A percentile compares a stretch with the other conserved stretches of the same genome.
Conservation (phyloP, 345 rosid genomes). For the Gossypium arboreum region DNA sequence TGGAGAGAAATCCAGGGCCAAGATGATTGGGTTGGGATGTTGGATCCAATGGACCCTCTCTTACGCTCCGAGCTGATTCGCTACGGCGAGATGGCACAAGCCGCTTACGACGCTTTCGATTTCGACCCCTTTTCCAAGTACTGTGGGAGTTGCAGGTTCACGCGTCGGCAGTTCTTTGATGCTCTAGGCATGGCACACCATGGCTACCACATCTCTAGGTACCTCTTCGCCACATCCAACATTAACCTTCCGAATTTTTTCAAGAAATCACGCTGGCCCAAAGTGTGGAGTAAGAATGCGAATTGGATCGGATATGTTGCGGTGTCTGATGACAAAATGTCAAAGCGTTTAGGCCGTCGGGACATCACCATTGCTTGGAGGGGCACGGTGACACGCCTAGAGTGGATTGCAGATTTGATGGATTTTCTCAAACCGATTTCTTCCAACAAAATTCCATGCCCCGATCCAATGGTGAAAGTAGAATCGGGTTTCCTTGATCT, state of each 20-base stretch:
- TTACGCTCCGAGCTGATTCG: conserved; percentile 74
- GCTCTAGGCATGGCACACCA: conserved; percentile 39
- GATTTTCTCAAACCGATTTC: conserved; percentile 55
- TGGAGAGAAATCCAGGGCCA: conserved; percentile 82
- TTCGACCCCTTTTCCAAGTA: conserved; percentile 70
- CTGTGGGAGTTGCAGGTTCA: conserved; percentile 69
- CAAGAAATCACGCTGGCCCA: conserved; percentile 78
- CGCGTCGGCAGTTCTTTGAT: conserved; percentile 49
- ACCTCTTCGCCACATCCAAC: conserved; percentile 69
- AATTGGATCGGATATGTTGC: conserved; percentile 91
- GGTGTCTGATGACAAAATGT: conserved; percentile 52
- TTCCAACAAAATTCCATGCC: conserved; percentile 52
- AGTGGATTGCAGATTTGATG: conserved; percentile 77
- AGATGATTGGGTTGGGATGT: conserved; percentile 68
- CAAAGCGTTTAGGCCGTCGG: conserved; percentile 56
- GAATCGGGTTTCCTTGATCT: conserved; percentile 83
- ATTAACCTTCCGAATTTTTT: conserved; percentile 79
- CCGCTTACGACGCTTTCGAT: conserved; percentile 81
- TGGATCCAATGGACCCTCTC: conserved; percentile 74
- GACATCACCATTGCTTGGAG: conserved; percentile 75
- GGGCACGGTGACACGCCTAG: conserved; percentile 75
- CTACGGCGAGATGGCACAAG: conserved; percentile 88
- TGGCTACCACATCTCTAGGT: conserved; percentile 61
- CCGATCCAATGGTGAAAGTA: conserved; percentile 60
- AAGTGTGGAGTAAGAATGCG: conserved; percentile 77